Evolutionary conservation across 108 stramenopile genomes (phyloP).

Genomic region (Cyclotella choctawhatcheeana): DNA sequence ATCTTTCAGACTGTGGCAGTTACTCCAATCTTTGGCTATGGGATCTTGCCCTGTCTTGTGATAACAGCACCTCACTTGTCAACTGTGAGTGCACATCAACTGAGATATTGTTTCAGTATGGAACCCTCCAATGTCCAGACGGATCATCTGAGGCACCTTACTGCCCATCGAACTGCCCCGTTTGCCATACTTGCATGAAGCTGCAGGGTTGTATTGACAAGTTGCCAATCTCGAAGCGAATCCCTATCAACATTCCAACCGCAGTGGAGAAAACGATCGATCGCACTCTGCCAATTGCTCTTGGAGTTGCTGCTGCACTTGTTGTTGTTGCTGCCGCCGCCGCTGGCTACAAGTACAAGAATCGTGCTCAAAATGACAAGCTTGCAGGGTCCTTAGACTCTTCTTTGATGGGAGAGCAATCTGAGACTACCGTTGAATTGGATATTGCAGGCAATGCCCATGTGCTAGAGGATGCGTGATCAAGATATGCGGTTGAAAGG

Average conservation of each 20-base stretch:
- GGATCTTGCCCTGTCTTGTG: slow-evolving; percentile 69
- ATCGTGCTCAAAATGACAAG: background rate
- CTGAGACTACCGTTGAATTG: background rate
- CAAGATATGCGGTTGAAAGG: too few relatives aligned
- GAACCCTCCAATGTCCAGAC: slow-evolving; percentile 53
- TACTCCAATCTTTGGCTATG: slow-evolving; percentile 70
- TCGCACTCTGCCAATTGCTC: slow-evolving; percentile 13
- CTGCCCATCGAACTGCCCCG: slow-evolving; percentile 57
- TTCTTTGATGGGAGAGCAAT: background rate
- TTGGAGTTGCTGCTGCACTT: slow-evolving; percentile 19
- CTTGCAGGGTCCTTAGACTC: background rate
- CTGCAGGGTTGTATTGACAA: slow-evolving; percentile 25
- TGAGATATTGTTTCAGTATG: slow-evolving; percentile 51
- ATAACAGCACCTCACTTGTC: slow-evolving; percentile 28
- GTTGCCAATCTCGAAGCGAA: background rate
- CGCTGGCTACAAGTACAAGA: slow-evolving; percentile 1
- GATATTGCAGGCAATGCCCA: slow-evolving; percentile 7
- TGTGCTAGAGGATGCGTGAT: too few relatives aligned
- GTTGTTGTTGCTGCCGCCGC: background rate
- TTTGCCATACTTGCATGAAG: slow-evolving; percentile 63
- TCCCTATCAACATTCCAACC: background rate
- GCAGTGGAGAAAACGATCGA: background rate
- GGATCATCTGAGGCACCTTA: slow-evolving; percentile 8
- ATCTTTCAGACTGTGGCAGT: slow-evolving; percentile 58
- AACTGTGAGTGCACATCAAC: slow-evolving; percentile 65